Evolutionary conservation across 148 eudicot genomes (phyloP), one percentile per base, ranked within the genome.

Genomic region (Silene uniflora): DNA sequence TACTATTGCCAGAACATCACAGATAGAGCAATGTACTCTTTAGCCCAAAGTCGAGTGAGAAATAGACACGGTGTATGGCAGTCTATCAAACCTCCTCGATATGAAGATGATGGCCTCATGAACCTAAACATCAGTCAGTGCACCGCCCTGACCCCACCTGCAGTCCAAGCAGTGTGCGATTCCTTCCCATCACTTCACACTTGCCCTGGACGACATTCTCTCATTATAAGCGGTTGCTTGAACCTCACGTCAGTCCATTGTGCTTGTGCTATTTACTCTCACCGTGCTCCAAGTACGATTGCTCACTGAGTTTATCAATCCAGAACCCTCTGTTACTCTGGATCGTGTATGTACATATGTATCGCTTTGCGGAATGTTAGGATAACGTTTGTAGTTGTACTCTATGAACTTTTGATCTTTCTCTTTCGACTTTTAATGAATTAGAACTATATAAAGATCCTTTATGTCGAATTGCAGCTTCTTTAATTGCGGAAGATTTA

Each of bases 61-160:
- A 88, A 86, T 86, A 87, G 87, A 78, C 91, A 84, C 18, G 84
- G 75, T 3, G 64, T 87, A n/a, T 87, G 89, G 96, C 85, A 76
- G 49, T 80, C 91, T 4, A 77, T 86, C 59, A 90, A 86, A 69
- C 86, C 66, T 77, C 65, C 69, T 76, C 67, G 86, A 72, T 75
- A 78, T 6, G 88, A 86, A 73, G 95, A 89, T 25, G 90, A 87
- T 67, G 98, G 98, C 35, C 96, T 92, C 18, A 84, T 78, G 83
- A 95, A 87, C 79, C 93, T 94, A 32, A 92, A 94, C 84, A 92
- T 94, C 72, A 94, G 98, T 79, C 98, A 94, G 80, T 94, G 98
- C 87, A 94, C 97, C 0, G 98, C 98, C 61, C 86, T 94, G 17
- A 94, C 98, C 0, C 97, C 98, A 3, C 93, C 91, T 1, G 98